Evolutionary conservation across 768 basidiomycete genomes (phyloP).

Genomic region (Pulveroboletus sp.): DNA sequence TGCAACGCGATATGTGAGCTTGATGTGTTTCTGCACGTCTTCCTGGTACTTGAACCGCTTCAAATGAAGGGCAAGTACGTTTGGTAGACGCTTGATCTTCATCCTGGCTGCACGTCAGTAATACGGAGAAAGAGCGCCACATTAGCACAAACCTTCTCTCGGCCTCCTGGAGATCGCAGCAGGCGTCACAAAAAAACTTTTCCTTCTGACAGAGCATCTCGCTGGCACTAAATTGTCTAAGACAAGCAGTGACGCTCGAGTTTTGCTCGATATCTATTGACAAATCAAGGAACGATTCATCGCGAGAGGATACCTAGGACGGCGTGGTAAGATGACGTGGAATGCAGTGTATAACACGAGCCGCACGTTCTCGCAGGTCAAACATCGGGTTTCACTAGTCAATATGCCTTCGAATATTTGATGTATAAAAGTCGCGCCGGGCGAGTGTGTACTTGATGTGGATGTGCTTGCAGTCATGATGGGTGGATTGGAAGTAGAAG

Average conservation of each 20-base stretch:
- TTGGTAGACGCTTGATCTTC: constrained; percentile 97
- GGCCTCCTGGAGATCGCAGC: constrained; percentile 95
- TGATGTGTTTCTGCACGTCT: constrained; percentile 85
- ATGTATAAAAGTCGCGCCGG: constrained; percentile 78
- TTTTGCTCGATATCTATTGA: constrained; percentile 99
- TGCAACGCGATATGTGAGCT: constrained; percentile 93
- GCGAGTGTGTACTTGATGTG: constrained; percentile 45
- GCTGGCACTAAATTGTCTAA: constrained; percentile 94
- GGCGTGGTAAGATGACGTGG: constrained; percentile 12
- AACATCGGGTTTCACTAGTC: constrained; percentile 95
- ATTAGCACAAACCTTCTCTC: constrained; percentile 74
- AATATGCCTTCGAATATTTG: constrained; percentile 89
- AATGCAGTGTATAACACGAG: not conserved
- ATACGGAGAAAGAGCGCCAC: not conserved
- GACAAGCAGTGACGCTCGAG: constrained; percentile 92
- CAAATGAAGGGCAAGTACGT: constrained; percentile 91
- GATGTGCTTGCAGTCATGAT: constrained; percentile 42
- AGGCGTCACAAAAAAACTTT: constrained; percentile 98
- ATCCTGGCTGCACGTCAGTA: constrained; percentile 54
- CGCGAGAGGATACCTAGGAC: constrained; percentile 79
- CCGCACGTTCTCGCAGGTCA: constrained; percentile 95
- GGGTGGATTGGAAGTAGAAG: constrained; percentile 42
- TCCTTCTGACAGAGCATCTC: constrained; percentile 99
- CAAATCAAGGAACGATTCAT: constrained; percentile 96
- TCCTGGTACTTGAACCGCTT: constrained; percentile 99